Base-by-base conservation (phyloP, 495 filamentous ascomycete genomes). In the Neurospora sp. region DNA sequence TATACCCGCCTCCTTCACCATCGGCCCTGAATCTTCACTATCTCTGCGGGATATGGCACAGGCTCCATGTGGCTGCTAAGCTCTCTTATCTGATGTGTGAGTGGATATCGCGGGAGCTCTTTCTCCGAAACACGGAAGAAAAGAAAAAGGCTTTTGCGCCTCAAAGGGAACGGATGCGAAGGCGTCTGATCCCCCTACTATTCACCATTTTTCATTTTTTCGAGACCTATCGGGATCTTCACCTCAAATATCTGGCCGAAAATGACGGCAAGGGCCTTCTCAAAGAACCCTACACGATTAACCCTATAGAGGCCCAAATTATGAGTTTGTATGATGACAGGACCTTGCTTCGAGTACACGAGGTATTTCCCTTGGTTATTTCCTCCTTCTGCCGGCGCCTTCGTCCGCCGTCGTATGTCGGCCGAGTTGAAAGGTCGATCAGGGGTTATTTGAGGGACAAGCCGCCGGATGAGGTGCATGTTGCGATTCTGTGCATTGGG, bases 131-230 rank as follows among this genome's bases (percentile, higher is more conserved):
- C 24, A 87, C 86, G 19, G 83, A 84, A 75, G 81, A 85, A 15
- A 82, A 84, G 70, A 81, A 78, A 72, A 70, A 76, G 37, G 86
- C 87, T 66, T 89, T 88, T 71, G 85, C 84, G 48, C 83, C 86
- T 4, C 86, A 89, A 74, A 81, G 83, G 73, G 83, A 85, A 74
- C 83, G 87, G 13, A 89, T 89, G 86, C 84, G 86, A 42, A 84
- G 86, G 39, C 85, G 87, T 62, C 78, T 89, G 39, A 84, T 88
- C 48, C 87, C 87, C 4, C 72, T 87, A 31, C 78, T 89, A 17
- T 88, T 89, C 70, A 87, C 87, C 19, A 77, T 88, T 43, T 88
- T 88, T 74, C 87, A 89, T 77, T 89, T 89, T 76, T 89, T 89
- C 76, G 87, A 89, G 75, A 86, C 82, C 5, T 88, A 87, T 74